A percentile compares a stretch with the other conserved stretches of the same genome.
These are phyloP conservation scores for Haplosporangium sp. DNA, from an alignment of 371 early-diverging fungal species.

Conservation along the genomic window DNA sequence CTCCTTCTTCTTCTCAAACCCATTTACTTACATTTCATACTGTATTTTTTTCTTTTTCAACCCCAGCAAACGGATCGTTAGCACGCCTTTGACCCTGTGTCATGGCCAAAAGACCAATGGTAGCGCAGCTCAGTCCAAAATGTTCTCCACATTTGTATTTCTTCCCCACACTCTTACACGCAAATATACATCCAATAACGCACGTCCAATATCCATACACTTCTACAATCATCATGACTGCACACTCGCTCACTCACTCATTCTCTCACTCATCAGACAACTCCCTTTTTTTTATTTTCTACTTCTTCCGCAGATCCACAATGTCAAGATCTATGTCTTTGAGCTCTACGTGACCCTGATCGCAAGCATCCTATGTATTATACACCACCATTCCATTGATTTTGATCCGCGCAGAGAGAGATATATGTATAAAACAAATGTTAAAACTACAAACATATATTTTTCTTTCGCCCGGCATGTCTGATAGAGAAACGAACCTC, in stretches of 20 bases:
- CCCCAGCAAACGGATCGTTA: neutral
- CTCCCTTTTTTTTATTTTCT: too few species aligned
- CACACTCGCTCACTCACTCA: neutral
- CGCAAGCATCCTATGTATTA: constrained; percentile 63
- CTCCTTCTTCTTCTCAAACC: too few species aligned
- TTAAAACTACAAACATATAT: too few species aligned
- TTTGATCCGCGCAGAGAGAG: neutral
- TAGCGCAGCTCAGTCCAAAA: neutral
- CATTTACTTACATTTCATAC: too few species aligned
- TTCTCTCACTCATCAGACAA: too few species aligned
- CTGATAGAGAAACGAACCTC: neutral
- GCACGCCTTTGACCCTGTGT: neutral
- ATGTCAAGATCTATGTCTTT: constrained; percentile 60
- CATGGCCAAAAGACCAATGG: neutral
- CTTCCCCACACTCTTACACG: neutral
- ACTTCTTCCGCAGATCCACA: constrained; percentile 61
- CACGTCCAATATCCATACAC: too few species aligned
- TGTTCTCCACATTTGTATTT: neutral
- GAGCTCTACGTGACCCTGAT: constrained; percentile 61
- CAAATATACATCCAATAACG: too few species aligned
- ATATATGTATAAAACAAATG: too few species aligned
- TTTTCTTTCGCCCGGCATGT: neutral
- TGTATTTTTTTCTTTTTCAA: constrained; percentile 1
- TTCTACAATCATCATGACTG: neutral
- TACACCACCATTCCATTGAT: too few species aligned